phyloP scores from a whole-genome alignment of 495 filamentous ascomycete genomes.

The Penicillium simplicissimum region DNA sequence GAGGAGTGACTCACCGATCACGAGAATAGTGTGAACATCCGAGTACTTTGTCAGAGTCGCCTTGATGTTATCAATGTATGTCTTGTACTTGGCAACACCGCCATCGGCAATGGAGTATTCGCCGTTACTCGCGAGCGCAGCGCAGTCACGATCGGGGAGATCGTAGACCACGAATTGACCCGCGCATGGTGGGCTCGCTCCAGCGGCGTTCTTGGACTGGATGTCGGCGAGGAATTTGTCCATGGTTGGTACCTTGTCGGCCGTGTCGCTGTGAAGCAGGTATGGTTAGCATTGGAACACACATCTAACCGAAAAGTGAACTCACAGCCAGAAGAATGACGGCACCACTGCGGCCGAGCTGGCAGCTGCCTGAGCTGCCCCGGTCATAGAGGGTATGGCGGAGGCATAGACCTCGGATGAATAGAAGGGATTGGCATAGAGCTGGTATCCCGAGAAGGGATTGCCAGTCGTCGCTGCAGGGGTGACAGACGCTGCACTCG shows the following conservation, averaged over 20 bases:
- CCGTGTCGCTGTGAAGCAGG: conserved; percentile 46
- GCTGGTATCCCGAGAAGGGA: conserved; percentile 53
- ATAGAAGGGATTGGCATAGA: conserved; percentile 60
- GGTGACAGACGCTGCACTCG: neutral
- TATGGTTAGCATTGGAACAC: neutral
- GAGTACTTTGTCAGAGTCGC: conserved; percentile 26
- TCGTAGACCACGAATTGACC: conserved; percentile 72
- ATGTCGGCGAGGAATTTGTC: conserved; percentile 57
- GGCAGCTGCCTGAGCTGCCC: conserved; percentile 36
- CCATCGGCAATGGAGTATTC: conserved; percentile 65
- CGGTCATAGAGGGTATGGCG: conserved; percentile 53
- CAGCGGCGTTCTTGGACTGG: conserved; percentile 55
- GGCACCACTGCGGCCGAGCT: conserved; percentile 62
- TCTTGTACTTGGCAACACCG: conserved; percentile 63
- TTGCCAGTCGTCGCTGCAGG: conserved; percentile 43
- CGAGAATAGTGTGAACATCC: conserved; percentile 41
- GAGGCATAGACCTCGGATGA: conserved; percentile 53
- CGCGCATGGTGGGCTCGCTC: conserved; percentile 46
- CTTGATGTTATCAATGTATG: conserved; percentile 64
- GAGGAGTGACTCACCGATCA: conserved; percentile 52
- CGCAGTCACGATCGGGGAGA: conserved; percentile 75
- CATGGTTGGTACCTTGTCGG: conserved; percentile 60
- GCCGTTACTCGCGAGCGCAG: conserved; percentile 74
- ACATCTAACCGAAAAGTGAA: neutral
- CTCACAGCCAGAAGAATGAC: conserved; percentile 71